Base-by-base conservation (phyloP, 2,329 filamentous ascomycete species). In the Diaporthe australafricana region DNA sequence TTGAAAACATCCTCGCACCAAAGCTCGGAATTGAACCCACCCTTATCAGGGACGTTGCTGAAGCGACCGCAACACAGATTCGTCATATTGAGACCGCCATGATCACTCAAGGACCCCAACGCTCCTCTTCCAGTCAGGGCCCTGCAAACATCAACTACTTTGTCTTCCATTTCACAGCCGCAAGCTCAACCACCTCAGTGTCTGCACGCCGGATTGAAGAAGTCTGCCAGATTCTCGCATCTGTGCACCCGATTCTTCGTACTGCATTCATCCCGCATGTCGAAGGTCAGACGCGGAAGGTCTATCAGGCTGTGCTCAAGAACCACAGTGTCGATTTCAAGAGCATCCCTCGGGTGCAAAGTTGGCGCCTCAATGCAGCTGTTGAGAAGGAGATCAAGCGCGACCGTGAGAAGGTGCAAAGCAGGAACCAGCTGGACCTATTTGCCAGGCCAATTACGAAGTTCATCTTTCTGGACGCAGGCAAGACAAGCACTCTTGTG, bases 171-270 rank as follows among this genome's bases (percentile, higher is more conserved):
- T 86, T 87, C 78, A 84, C 80, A 30, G 86, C 72, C 11, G 56
- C 72, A 52, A 72, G 72, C 70, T 73, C 72, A 14, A 73, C 72
- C 14, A 65, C 65, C 20, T 73, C 72, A 3, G 70, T 73, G 27
- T 73, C 72, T 2, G 72, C 65, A 8, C 70, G 57, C 32, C 72
- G 72, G 5, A 73, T 88, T 1, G 83, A 87, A 71, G 80, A 82
- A 1, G 85, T 86, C 0, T 88, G 86, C 74, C 79, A 81, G 27
- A 81, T 82, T 16, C 80, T 89, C 11, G 79, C 80, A 0, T 78
- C 78, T 42, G 80, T 86, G 45, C 87, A 89, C 52, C 84, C 86
- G 0, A 86, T 88, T 35, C 81, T 91, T 9, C 85, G 88, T 27
- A 89, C 89, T 0, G 84, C 85, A 0, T 90, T 90, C 69, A 81